These are phyloP conservation scores for Phytopythium montanum DNA, from an alignment of 352 stramenopile genomes.

Conservation along the genomic window DNA sequence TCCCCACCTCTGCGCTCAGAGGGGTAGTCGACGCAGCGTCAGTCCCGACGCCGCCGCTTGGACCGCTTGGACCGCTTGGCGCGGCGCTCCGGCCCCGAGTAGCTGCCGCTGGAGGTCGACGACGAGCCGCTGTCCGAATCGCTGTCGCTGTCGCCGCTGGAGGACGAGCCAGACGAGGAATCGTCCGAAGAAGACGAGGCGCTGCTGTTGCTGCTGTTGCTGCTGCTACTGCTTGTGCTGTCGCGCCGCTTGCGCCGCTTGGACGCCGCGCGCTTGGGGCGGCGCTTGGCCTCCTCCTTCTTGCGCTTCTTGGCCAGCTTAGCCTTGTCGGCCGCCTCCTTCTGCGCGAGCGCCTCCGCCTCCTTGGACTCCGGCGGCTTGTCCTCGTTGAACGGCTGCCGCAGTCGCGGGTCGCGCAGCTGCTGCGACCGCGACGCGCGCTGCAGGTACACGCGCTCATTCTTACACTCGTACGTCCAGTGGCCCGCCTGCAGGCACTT, in stretches of 20 bases:
- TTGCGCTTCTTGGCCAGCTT: slow-evolving; percentile 17
- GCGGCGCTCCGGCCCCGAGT: slow-evolving; percentile 19
- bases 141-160: slow-evolving; percentile 18
- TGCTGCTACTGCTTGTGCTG: slow-evolving; percentile 28
- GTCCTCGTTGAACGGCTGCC: slow-evolving; percentile 79
- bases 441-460: slow-evolving; percentile 76
- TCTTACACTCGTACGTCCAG: slow-evolving; percentile 89
- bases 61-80: slow-evolving; percentile 16
- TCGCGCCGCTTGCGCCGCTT: slow-evolving; percentile 20
- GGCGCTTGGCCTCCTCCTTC: slow-evolving; percentile 15
- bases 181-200: slow-evolving; percentile 22
- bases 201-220: slow-evolving; percentile 21
- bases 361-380: slow-evolving; percentile 56
- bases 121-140: slow-evolving; percentile 8
- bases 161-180: slow-evolving; percentile 18
- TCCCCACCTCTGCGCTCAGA: background rate
- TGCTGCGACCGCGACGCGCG: slow-evolving; percentile 75
- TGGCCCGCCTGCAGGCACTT: slow-evolving; percentile 78
- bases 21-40: background rate
- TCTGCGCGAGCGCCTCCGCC: slow-evolving; percentile 14
- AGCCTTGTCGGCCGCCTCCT: slow-evolving; percentile 14
- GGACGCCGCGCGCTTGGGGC: slow-evolving; percentile 21
- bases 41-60: slow-evolving; percentile 44
- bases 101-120: slow-evolving; percentile 19
- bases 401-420: slow-evolving; percentile 75